phyloP scores from a whole-genome alignment of 495 filamentous ascomycete species.

The Immersiella caudata region DNA sequence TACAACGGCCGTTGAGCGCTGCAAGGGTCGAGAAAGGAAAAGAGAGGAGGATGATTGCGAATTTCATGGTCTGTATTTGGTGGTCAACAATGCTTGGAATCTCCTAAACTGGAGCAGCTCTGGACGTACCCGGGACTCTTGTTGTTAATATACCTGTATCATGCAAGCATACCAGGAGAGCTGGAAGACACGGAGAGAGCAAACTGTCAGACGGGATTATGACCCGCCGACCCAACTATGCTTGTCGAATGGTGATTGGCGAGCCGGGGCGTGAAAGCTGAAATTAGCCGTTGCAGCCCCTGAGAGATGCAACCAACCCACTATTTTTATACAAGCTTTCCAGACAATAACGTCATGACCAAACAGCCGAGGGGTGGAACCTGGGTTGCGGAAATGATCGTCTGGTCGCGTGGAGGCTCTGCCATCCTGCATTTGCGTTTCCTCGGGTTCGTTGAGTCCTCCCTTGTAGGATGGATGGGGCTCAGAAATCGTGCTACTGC shows the following conservation, averaged over 20 bases:
- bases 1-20: constrained; percentile 22
- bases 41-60: neutral
- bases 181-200: too few species aligned
- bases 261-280: neutral
- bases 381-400: neutral
- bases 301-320: too few species aligned
- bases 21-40: constrained; percentile 2
- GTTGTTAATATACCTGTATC: neutral
- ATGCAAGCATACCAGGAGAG: too few species aligned
- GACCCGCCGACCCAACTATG: neutral
- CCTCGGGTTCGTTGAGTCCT: too few species aligned
- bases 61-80: neutral
- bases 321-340: neutral
- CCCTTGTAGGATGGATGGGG: too few species aligned
- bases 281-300: neutral
- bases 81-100: neutral
- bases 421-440: too few species aligned
- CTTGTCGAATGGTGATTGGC: neutral
- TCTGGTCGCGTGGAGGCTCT: too few species aligned
- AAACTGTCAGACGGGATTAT: neutral
- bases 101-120: neutral
- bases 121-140: neutral
- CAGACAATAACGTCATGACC: neutral
- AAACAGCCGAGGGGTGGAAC: neutral
- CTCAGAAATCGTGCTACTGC: too few species aligned